Evolutionary conservation across 768 basidiomycete species (phyloP), one percentile per base, ranked within the genome.

Genomic region (Artomyces pyxidatus): DNA sequence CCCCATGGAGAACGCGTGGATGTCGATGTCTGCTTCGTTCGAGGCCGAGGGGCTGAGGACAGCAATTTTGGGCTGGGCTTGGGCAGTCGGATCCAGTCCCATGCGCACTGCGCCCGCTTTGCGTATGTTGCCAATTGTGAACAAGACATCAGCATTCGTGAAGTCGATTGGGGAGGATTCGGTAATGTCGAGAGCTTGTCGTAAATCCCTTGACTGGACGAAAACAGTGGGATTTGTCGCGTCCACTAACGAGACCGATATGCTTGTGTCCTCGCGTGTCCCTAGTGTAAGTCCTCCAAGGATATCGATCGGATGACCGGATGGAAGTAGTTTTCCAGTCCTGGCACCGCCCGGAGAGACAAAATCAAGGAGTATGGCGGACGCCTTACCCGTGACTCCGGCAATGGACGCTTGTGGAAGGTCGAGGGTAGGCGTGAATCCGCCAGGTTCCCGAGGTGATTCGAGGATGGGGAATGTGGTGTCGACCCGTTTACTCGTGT

Each of bases 161-260:
- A 62, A 67, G 45, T 59, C 55, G 32, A 58, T 39, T n/a, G 57
- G 37, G 10, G 37, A 41, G 14, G 49, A 43, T 22, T 45, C 44
- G 26, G 48, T 42, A 37, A 75, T 57, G 19, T 68, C 62, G 38
- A 78, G 66, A 29, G 68, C 61, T 6, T 53, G 39, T 19, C 60
- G 53, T 30, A 87, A 67, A 35, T 78, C 74, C 1, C 62, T 51
- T 4, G 69, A 63, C 28, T 63, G 47, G 55, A 86, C 70, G 63
- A 88, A 80, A 14, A 88, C 76, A 6, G 79, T 82, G 0, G 85
- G 85, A 60, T 88, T 87, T 14, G 85, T 82, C 1, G 84, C 84
- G 57, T 88, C 85, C 11, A 88, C 73, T 8, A 82, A 70, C 10
- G 83, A 83, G 1, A 68, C 72, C 37, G 61, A 62, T 45, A 76